Evolutionary conservation across 805 yeast genomes (phyloP).

Genomic region (Candida schatavii): DNA sequence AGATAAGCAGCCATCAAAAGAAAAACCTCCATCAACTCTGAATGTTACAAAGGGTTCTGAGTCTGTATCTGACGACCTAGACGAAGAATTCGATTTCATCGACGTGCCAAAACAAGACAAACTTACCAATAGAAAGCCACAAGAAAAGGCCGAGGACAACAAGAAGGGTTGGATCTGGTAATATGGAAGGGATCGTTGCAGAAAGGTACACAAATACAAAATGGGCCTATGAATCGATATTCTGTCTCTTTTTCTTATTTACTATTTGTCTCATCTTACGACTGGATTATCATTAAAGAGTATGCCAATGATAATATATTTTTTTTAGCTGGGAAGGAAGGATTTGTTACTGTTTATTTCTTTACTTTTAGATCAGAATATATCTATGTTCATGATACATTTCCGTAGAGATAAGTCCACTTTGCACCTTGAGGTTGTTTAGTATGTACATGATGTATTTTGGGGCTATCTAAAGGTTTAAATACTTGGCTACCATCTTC

Average conservation of each 20-base stretch:
- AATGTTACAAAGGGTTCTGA: too few relatives aligned
- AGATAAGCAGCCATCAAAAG: too few relatives aligned
- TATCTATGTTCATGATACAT: background rate
- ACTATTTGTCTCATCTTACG: conserved; percentile 1
- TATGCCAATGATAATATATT: background rate
- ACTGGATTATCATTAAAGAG: background rate
- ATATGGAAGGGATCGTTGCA: background rate
- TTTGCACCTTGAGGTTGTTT: background rate
- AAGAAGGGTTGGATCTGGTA: conserved; percentile 17
- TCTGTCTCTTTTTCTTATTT: conserved; percentile 1
- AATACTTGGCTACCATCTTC: conserved; percentile 26
- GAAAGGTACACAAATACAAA: background rate
- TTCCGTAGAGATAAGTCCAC: background rate
- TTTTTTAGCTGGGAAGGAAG: background rate
- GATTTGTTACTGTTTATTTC: conserved; percentile 7
- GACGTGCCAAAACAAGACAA: conserved; percentile 6
- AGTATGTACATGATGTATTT: background rate
- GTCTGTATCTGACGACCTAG: too few relatives aligned
- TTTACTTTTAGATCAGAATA: conserved; percentile 1
- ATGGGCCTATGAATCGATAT: background rate
- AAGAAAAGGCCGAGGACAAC: background rate
- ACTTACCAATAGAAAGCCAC: conserved; percentile 2
- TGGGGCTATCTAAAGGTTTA: conserved; percentile 21
- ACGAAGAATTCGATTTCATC: conserved; percentile 10
- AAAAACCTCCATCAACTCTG: too few relatives aligned